These are phyloP conservation scores for Yamadazyma scolyti DNA, from an alignment of 805 yeast species.

Conservation along the genomic window DNA sequence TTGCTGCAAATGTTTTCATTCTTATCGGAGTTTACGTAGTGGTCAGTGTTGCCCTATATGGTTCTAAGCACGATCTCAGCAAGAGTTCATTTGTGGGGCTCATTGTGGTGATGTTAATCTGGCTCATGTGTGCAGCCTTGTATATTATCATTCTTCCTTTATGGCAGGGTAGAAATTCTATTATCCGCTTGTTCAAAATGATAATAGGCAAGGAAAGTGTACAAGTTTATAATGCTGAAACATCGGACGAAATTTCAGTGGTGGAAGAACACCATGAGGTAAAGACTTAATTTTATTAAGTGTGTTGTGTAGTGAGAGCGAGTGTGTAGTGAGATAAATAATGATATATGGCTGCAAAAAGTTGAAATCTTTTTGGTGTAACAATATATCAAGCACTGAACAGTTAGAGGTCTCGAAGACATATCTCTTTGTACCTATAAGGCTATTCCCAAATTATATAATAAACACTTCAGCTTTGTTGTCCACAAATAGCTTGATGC, in stretches of 20 bases:
- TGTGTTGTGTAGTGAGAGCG: too few species aligned
- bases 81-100: slow-evolving; percentile 3
- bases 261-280: too few species aligned
- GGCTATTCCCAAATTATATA: too few species aligned
- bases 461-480: too few species aligned
- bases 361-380: too few species aligned
- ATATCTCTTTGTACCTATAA: too few species aligned
- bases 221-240: background rate
- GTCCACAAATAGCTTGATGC: too few species aligned
- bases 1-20: slow-evolving; percentile 4
- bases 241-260: background rate
- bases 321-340: too few species aligned
- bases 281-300: too few species aligned
- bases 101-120: slow-evolving; percentile 16
- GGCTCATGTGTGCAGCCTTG: slow-evolving; percentile 17
- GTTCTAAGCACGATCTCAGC: slow-evolving; percentile 1
- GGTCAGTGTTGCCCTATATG: slow-evolving; percentile 5
- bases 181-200: background rate
- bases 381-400: too few species aligned
- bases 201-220: slow-evolving; percentile 2
- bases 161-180: slow-evolving; percentile 6
- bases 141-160: slow-evolving; percentile 10
- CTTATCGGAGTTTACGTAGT: slow-evolving; percentile 7
- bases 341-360: too few species aligned
- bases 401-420: too few species aligned